phyloP scores from a whole-genome alignment of 2,329 filamentous ascomycete genomes.

The Neopestalotiopsis sp. region DNA sequence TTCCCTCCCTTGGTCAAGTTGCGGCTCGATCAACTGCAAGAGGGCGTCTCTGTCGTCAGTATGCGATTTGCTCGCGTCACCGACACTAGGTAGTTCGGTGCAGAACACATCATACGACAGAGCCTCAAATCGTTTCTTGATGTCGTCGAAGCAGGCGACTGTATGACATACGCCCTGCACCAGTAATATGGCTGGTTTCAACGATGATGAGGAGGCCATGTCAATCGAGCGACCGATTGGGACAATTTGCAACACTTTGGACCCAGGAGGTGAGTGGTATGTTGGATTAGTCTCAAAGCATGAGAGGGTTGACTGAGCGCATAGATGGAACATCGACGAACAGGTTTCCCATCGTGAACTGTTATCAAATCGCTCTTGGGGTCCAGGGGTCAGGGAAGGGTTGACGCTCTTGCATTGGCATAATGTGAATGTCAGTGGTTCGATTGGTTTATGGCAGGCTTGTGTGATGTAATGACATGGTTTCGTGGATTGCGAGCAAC shows the following conservation, averaged over 20 bases:
- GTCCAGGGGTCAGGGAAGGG: too few species aligned
- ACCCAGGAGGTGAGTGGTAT: not conserved
- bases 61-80: not conserved
- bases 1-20: not conserved
- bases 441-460: too few species aligned
- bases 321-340: not conserved
- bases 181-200: slow-evolving; percentile 2
- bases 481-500: too few species aligned
- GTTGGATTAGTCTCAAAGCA: not conserved
- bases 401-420: too few species aligned
- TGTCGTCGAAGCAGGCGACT: not conserved
- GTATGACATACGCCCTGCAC: not conserved
- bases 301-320: not conserved
- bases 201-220: not conserved
- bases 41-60: not conserved
- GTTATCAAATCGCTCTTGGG: too few species aligned
- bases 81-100: not conserved
- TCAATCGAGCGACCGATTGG: not conserved
- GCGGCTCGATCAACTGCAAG: not conserved
- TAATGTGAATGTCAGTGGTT: too few species aligned
- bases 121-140: not conserved
- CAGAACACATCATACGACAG: not conserved
- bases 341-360: too few species aligned
- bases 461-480: too few species aligned
- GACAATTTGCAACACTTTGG: not conserved